Conservation (phyloP, 73 alveolate genomes). For the Paramecium sonneborni region DNA sequence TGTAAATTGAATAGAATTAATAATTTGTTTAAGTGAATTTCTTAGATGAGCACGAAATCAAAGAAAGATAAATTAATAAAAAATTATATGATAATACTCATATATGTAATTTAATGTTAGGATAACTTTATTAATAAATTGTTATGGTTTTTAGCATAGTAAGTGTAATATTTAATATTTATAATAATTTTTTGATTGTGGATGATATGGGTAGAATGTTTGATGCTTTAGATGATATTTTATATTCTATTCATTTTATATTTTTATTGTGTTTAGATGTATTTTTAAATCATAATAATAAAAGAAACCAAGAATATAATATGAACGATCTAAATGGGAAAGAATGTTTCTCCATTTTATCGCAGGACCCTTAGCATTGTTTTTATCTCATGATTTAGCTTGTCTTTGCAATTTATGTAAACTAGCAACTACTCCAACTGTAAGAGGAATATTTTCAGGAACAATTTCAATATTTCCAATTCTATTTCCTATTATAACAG, state of each 20-base stretch:
- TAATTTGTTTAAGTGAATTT: background rate
- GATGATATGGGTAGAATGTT: background rate
- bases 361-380: slow-evolving; percentile 32
- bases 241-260: slow-evolving; percentile 31
- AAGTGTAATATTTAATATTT: background rate
- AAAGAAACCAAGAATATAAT: background rate
- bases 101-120: background rate
- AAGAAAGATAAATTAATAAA: background rate
- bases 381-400: background rate
- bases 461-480: slow-evolving; percentile 10
- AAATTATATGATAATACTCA: background rate
- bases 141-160: background rate
- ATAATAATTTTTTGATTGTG: slow-evolving; percentile 7
- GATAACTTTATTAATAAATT: background rate
- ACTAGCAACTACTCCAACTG: slow-evolving; percentile 46
- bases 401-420: slow-evolving; percentile 26
- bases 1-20: background rate
- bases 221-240: slow-evolving; percentile 19
- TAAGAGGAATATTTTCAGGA: slow-evolving; percentile 46
- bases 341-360: slow-evolving; percentile 43
- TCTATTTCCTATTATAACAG: background rate
- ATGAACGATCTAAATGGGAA: slow-evolving; percentile 37
- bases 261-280: background rate
- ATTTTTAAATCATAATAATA: background rate
- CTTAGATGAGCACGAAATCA: background rate